These are phyloP conservation scores for Leucosporidium yakuticum DNA, from an alignment of 768 basidiomycete species.

Conservation along the genomic window DNA sequence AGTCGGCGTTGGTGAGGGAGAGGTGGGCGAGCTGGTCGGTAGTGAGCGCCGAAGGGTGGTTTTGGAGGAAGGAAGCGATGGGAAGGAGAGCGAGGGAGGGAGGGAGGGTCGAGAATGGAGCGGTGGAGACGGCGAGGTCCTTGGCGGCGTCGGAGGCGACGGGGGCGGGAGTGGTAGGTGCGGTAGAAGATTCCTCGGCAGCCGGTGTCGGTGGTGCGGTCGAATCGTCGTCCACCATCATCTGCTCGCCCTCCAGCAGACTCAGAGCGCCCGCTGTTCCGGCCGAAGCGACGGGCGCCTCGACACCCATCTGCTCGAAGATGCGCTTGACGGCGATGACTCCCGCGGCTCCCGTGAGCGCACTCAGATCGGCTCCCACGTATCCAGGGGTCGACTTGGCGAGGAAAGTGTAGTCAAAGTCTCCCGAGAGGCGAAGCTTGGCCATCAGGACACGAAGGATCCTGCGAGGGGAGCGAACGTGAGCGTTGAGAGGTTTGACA, in stretches of 20 bases:
- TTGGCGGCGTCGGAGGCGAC: conserved; percentile 22
- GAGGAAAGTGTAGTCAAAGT: conserved; percentile 75
- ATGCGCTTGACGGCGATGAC: conserved; percentile 95
- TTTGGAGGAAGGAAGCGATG: conserved; percentile 81
- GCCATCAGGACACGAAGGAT: conserved; percentile 79
- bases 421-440: conserved; percentile 75
- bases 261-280: conserved; percentile 26
- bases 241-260: conserved; percentile 37
- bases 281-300: conserved; percentile 47
- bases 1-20: conserved; percentile 74
- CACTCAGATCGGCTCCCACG: conserved; percentile 88
- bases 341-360: conserved; percentile 86
- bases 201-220: conserved; percentile 27
- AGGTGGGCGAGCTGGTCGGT: conserved; percentile 71
- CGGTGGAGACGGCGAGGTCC: conserved; percentile 7
- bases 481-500: neutral
- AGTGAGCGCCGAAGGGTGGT: conserved; percentile 76
- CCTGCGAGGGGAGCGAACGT: conserved; percentile 47
- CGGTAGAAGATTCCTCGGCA: neutral
- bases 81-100: conserved; percentile 52
- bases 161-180: conserved; percentile 1
- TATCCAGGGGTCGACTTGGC: conserved; percentile 96
- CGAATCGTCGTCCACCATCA: conserved; percentile 43
- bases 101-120: conserved; percentile 50
- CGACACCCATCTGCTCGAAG: conserved; percentile 68